Percentiles rank a stretch among this genome's conserved stretches.
phyloP scores from a whole-genome alignment of 2,329 filamentous ascomycete genomes.

The Teratosphaeria epicoccoides region DNA sequence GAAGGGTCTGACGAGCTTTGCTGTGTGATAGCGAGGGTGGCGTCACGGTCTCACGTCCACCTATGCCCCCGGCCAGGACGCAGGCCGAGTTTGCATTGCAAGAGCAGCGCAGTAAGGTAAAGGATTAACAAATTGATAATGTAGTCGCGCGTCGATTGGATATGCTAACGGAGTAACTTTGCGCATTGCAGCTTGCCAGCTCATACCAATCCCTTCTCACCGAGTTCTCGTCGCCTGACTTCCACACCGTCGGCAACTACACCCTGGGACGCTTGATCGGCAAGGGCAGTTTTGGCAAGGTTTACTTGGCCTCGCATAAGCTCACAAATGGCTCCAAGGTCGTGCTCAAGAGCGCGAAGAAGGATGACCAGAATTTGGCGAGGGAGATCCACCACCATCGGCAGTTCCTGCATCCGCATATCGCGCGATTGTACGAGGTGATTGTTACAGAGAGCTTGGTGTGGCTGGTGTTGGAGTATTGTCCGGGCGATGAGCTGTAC shows the following conservation, averaged over 20 bases:
- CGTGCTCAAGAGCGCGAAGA: conserved; percentile 95
- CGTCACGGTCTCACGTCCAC: conserved; percentile 1
- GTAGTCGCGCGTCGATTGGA: not conserved
- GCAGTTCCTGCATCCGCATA: conserved; percentile 95
- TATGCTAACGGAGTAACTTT: not conserved
- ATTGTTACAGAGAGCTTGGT: conserved; percentile 92
- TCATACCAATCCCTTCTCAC: conserved; percentile 96
- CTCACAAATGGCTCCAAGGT: conserved; percentile 99
- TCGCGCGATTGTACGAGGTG: conserved; percentile 91
- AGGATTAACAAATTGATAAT: not conserved
- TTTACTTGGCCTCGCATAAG: conserved; percentile 91
- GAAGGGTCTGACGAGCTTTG: not conserved
- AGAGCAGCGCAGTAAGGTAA: conserved; percentile 27
- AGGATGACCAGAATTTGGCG: conserved; percentile 88
- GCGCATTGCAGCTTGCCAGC: conserved; percentile 62
- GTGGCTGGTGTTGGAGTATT: conserved; percentile 95
- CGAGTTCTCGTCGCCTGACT: conserved; percentile 86
- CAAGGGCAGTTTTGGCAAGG: conserved; percentile 96
- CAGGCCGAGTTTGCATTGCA: conserved; percentile 26
- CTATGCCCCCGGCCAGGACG: conserved; percentile 25
- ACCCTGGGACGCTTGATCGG: conserved; percentile 83
- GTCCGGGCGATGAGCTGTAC: conserved; percentile 91
- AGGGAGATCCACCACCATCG: conserved; percentile 97
- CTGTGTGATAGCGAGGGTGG: not conserved
- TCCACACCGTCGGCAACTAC: conserved; percentile 91